Base-by-base conservation (phyloP, 148 eudicot species). In the Chenopodium formosanum region DNA sequence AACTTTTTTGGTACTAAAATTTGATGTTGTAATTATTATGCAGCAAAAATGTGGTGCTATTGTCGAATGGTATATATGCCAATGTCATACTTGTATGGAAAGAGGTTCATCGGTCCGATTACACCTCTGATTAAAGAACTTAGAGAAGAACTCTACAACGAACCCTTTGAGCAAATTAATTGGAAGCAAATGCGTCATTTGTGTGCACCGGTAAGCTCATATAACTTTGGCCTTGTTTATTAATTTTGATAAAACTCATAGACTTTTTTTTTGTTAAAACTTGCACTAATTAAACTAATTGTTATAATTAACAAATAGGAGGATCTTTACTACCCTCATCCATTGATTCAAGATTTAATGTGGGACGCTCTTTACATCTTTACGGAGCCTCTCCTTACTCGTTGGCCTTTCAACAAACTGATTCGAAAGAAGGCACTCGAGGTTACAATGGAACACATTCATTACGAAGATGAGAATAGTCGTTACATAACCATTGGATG, bases 11-110 rank as follows among this genome's bases (percentile, higher is more conserved):
- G 53, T 56, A 4, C 22, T 3, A 56, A 19, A 32, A 60, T 53
- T 37, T 58, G 47, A 37, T 40, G 19, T 44, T 13, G 1, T n/a
- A n/a, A 5, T 5, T 40, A 40, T 40, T 5, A 23, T 50, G 77
- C 78, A 87, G 88, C 84, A 13, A 87, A 87, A 78, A 73, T 89
- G 81, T 87, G 82, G 87, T 85, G 83, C 53, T 82, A 85, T 25
- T 73, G 65, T 9, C 65, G 88, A 53, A 74, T 70, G 83, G 77
- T 79, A 17, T 87, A 85, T 70, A 56, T 86, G 88, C 89, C 90
- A 67, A 83, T 85, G 89, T 84, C 87, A 40, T 40, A 40, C 0
- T 40, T 40, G 7, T 40, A 40, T 40, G 44, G 44, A 0, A 40
- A 40, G 44, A 89, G 88, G n/a, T 89, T 85, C n/a, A 80, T 84